phyloP scores from a whole-genome alignment of 129 eudicot genomes.

The Artemisia argyi region DNA sequence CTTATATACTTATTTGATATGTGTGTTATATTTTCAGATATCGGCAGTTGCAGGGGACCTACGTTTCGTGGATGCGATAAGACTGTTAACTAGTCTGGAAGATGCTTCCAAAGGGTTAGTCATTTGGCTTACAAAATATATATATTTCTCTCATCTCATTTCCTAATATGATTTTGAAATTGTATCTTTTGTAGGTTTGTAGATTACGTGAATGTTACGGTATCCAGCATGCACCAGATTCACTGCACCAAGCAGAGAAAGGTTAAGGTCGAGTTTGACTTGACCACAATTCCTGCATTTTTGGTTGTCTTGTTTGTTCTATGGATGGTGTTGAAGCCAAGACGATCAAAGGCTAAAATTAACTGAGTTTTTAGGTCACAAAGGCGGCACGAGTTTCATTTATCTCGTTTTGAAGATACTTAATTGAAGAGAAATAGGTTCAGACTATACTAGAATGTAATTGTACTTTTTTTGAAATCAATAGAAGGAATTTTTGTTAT shows the following conservation, averaged over 20 bases:
- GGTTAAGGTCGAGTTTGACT: constrained; percentile 77
- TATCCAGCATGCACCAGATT: constrained; percentile 71
- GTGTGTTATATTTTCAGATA: constrained; percentile 42
- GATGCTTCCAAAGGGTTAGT: constrained; percentile 89
- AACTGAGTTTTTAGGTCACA: constrained; percentile 47
- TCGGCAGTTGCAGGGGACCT: constrained; percentile 83
- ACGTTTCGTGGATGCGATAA: constrained; percentile 77
- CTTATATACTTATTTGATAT: constrained; percentile 1
- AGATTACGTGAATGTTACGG: constrained; percentile 69
- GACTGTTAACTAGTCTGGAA: constrained; percentile 70
- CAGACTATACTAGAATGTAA: constrained; percentile 28
- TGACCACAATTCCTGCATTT: constrained; percentile 90
- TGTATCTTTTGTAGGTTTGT: constrained; percentile 49
- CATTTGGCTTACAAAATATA: neutral
- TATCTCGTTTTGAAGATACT: constrained; percentile 8
- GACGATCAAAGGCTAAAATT: constrained; percentile 87
- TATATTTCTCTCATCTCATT: neutral
- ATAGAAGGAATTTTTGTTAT: constrained; percentile 21
- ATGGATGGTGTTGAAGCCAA: constrained; percentile 77
- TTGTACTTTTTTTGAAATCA: constrained; percentile 19
- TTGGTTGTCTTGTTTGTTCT: constrained; percentile 56
- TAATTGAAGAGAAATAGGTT: constrained; percentile 30
- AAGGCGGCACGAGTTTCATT: neutral
- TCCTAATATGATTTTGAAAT: constrained; percentile 1
- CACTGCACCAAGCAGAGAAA: constrained; percentile 89